These are phyloP conservation scores for Triticum turgidum DNA, from an alignment of 176 grass and related monocot species.

Conservation along the genomic window DNA sequence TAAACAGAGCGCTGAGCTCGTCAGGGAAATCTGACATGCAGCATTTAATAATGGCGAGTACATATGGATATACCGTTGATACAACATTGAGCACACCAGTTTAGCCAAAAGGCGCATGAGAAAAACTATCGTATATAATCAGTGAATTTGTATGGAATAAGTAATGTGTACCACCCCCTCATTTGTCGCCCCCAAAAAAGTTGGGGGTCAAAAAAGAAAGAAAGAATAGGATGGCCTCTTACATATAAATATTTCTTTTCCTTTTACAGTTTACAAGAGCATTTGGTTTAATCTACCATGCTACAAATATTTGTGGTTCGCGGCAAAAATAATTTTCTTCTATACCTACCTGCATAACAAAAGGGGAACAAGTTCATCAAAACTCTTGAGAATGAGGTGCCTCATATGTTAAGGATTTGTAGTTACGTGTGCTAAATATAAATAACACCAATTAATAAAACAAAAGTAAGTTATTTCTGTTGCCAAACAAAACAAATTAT, in stretches of 20 bases:
- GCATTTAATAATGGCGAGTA: neutral
- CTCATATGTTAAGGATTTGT: neutral
- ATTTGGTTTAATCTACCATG: conserved; percentile 36
- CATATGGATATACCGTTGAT: neutral
- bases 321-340: conserved; percentile 39
- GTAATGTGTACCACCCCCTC: neutral
- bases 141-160: conserved; percentile 1
- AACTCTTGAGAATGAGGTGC: neutral
- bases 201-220: neutral
- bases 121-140: neutral
- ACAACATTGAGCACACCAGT: neutral
- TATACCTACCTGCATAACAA: conserved; percentile 53
- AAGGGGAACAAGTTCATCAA: conserved; percentile 19
- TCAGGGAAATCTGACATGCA: neutral
- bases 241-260: conserved; percentile 33
- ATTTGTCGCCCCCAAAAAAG: conserved; percentile 13
- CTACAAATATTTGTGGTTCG: conserved; percentile 26
- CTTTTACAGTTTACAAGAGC: conserved; percentile 31
- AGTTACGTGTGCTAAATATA: neutral
- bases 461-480: neutral
- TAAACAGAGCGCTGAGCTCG: neutral
- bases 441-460: neutral
- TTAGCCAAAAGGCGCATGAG: neutral
- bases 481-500: neutral
- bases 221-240: conserved; percentile 14